These are phyloP conservation scores for Tetrahymena malaccensis DNA, from an alignment of 73 alveolate species.

Conservation along the genomic window DNA sequence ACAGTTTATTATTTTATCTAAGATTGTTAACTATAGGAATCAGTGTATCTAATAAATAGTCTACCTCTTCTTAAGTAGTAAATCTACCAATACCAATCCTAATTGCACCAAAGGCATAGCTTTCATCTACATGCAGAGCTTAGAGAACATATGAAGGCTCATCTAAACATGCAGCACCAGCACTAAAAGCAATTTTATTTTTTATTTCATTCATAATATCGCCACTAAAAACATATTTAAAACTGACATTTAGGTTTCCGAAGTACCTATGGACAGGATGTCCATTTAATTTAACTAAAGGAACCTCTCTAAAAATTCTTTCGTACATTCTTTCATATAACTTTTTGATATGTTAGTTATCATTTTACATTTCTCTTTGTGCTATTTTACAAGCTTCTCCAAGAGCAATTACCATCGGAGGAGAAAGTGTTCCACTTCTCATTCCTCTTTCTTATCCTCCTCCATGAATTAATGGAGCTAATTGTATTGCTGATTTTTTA, in stretches of 20 bases:
- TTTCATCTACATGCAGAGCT: background rate
- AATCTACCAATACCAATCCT: background rate
- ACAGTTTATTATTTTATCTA: background rate
- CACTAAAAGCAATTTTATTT: background rate
- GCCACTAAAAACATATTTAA: background rate
- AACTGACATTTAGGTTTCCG: background rate
- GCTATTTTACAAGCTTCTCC: constrained; percentile 90
- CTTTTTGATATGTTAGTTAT: constrained; percentile 57
- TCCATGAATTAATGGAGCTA: constrained; percentile 86
- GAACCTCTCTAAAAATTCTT: constrained; percentile 17
- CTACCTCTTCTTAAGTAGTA: background rate
- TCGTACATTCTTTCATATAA: constrained; percentile 22
- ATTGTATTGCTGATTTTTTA: constrained; percentile 89
- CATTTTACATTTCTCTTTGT: constrained; percentile 79
- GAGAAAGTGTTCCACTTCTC: constrained; percentile 95
- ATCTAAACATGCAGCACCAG: background rate
- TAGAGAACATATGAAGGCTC: background rate
- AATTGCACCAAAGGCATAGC: background rate
- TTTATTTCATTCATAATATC: background rate
- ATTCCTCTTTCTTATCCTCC: constrained; percentile 98
- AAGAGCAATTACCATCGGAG: constrained; percentile 88
- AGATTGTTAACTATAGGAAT: background rate
- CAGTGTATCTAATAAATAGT: background rate
- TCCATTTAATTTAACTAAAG: background rate
- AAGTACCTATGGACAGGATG: background rate